phyloP scores from a whole-genome alignment of 331 rosid species.

The Cydonia oblonga region DNA sequence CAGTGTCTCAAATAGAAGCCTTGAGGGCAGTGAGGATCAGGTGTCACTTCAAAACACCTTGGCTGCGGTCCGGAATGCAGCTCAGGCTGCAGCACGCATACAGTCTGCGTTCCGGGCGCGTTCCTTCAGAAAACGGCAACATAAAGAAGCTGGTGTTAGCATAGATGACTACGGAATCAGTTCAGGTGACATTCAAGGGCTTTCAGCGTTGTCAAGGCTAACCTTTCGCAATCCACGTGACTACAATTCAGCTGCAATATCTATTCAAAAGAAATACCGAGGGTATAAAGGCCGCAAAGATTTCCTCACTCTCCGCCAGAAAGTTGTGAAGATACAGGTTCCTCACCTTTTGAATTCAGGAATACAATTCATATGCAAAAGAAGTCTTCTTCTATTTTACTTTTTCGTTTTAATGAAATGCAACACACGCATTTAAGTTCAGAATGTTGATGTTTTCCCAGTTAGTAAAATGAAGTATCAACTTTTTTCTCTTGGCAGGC shows the following conservation, averaged over 20 bases:
- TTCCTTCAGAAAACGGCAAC: conserved; percentile 55
- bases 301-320: conserved; percentile 61
- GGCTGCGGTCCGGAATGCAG: conserved; percentile 80
- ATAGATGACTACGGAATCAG: conserved; percentile 36
- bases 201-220: conserved; percentile 36
- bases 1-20: conserved; percentile 36
- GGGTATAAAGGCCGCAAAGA: conserved; percentile 86
- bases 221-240: conserved; percentile 33
- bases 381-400: background rate
- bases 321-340: conserved; percentile 94
- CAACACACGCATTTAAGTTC: background rate
- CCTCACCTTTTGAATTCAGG: background rate
- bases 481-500: conserved; percentile 51
- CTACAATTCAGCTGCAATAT: conserved; percentile 69
- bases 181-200: conserved; percentile 30
- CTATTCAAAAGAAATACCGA: conserved; percentile 86
- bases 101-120: conserved; percentile 85
- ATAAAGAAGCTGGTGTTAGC: conserved; percentile 28
- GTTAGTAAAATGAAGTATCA: background rate
- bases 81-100: conserved; percentile 89
- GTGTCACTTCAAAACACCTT: conserved; percentile 45
- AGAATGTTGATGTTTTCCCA: background rate
- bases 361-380: background rate
- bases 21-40: conserved; percentile 42
- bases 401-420: background rate